phyloP scores from a whole-genome alignment of 2,329 filamentous ascomycete species.

The Aspergillus sp. region DNA sequence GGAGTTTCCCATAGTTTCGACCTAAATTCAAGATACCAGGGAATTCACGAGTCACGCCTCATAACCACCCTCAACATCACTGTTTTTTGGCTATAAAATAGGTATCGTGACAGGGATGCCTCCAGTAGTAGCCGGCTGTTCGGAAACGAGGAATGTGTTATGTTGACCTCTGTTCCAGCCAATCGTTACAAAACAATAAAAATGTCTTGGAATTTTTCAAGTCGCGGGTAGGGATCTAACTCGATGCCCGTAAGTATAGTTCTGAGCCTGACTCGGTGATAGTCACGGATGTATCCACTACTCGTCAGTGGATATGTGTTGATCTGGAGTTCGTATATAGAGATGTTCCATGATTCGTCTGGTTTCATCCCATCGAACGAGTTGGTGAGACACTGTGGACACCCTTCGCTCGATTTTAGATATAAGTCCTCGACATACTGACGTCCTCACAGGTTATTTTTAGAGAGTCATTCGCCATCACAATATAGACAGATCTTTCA shows the following conservation, averaged over 20 bases:
- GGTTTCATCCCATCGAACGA: not conserved
- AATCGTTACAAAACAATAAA: not conserved
- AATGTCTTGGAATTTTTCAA: not conserved
- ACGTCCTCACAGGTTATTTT: not conserved
- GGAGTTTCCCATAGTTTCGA: not conserved
- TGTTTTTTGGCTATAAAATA: not conserved
- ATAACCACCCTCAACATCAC: not conserved
- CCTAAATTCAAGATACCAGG: not conserved
- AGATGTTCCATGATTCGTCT: not conserved
- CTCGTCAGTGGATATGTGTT: not conserved
- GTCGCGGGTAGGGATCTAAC: not conserved
- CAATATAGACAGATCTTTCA: not conserved
- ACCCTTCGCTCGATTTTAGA: not conserved
- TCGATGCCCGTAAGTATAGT: not conserved
- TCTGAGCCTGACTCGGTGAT: not conserved
- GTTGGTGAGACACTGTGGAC: not conserved
- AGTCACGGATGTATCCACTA: not conserved
- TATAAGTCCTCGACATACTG: not conserved
- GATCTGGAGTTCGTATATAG: not conserved
- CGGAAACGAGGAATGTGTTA: not conserved
- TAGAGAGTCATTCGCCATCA: not conserved
- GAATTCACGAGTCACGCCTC: not conserved
- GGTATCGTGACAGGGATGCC: too few relatives aligned
- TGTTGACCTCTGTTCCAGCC: not conserved
- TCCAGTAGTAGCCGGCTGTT: not conserved